These are phyloP conservation scores for Sclerotinia borealis DNA, from an alignment of 2,329 filamentous ascomycete species.

Conservation along the genomic window DNA sequence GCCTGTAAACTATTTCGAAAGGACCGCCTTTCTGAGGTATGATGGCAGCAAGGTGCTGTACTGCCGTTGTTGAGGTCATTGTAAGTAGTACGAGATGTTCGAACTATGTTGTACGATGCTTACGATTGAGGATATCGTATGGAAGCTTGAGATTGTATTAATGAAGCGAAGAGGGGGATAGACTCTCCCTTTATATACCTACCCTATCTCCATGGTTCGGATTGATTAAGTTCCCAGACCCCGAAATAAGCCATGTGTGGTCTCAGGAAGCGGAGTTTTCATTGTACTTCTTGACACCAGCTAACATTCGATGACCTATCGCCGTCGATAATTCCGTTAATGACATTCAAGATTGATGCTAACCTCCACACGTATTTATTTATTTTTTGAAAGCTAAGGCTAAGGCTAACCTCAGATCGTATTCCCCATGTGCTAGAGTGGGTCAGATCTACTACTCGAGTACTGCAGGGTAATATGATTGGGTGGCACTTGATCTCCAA, in stretches of 20 bases:
- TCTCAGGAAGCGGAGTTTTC: not conserved
- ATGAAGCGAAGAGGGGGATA: not conserved
- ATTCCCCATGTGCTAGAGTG: not conserved
- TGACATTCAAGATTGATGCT: not conserved
- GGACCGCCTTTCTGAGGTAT: not conserved
- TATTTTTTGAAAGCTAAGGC: not conserved
- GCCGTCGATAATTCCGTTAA: not conserved
- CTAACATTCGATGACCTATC: not conserved
- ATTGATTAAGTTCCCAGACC: not conserved
- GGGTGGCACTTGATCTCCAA: not conserved
- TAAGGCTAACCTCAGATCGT: not conserved
- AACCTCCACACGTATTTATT: not conserved
- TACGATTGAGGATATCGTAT: not conserved
- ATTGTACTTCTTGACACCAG: not conserved
- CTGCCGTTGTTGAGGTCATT: not conserved
- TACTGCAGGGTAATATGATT: not conserved
- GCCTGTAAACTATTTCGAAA: not conserved
- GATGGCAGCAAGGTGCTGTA: conserved; percentile 5
- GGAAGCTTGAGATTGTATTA: not conserved
- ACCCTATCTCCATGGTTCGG: not conserved
- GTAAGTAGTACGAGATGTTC: not conserved
- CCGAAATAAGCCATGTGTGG: not conserved
- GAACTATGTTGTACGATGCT: not conserved
- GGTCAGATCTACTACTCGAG: not conserved
- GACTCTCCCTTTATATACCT: not conserved